These are phyloP conservation scores for Teunomyces stri DNA, from an alignment of 805 yeast genomes.

Conservation along the genomic window DNA sequence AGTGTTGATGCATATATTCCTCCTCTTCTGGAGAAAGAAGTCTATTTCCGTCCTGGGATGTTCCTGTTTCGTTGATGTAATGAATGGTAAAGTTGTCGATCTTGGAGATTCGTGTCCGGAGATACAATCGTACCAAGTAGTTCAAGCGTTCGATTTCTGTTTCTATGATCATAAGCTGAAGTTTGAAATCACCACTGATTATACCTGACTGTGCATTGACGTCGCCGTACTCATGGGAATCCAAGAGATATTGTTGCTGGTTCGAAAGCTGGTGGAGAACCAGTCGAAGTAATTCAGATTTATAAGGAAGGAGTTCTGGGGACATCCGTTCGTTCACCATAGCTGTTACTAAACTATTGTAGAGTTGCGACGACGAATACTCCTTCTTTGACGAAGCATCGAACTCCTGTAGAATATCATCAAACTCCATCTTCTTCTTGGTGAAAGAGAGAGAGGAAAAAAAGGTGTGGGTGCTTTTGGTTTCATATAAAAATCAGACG, in stretches of 20 bases:
- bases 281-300: constrained; percentile 54
- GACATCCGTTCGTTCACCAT: constrained; percentile 86
- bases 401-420: constrained; percentile 67
- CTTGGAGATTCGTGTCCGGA: constrained; percentile 73
- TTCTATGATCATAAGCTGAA: constrained; percentile 81
- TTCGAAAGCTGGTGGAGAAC: constrained; percentile 58
- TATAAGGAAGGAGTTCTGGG: constrained; percentile 83
- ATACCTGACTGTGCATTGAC: constrained; percentile 41
- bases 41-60: constrained; percentile 8
- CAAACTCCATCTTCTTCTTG: constrained; percentile 48
- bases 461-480: not conserved
- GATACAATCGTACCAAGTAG: constrained; percentile 74
- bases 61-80: constrained; percentile 42
- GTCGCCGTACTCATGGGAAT: constrained; percentile 72
- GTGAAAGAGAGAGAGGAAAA: not conserved
- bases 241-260: constrained; percentile 72
- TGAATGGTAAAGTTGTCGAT: constrained; percentile 68
- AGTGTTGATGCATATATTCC: constrained; percentile 65
- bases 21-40: constrained; percentile 46
- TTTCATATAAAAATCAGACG: not conserved
- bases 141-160: constrained; percentile 87
- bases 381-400: constrained; percentile 29
- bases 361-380: constrained; percentile 5
- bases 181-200: constrained; percentile 41
- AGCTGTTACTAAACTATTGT: constrained; percentile 47